Percentiles rank a stretch among this genome's conserved stretches.
These are phyloP conservation scores for Trichoderma lentiforme DNA, from an alignment of 2,329 filamentous ascomycete species.

Conservation along the genomic window DNA sequence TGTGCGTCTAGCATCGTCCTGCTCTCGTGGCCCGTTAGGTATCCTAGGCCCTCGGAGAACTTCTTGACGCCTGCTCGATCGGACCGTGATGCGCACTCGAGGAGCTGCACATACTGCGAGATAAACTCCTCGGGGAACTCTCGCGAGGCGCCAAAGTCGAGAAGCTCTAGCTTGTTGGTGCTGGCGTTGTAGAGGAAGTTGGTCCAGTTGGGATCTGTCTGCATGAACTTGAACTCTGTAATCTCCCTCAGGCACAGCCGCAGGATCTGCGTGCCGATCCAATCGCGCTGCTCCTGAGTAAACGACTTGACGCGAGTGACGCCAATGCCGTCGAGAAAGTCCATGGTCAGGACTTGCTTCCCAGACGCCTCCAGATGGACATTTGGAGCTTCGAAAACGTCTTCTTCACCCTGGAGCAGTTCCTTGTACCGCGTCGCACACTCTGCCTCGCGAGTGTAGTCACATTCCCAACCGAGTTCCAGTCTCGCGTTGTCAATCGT, in stretches of 20 bases:
- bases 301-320: conserved; percentile 78
- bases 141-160: conserved; percentile 92
- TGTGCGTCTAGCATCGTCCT: conserved; percentile 86
- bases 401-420: conserved; percentile 63
- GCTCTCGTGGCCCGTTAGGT: conserved; percentile 88
- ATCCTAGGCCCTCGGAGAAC: conserved; percentile 76
- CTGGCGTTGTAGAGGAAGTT: conserved; percentile 88
- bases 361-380: conserved; percentile 78
- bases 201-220: conserved; percentile 99
- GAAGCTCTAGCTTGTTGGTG: conserved; percentile 73
- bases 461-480: conserved; percentile 95
- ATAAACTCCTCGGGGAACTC: conserved; percentile 83
- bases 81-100: conserved; percentile 72
- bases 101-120: conserved; percentile 70
- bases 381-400: conserved; percentile 74
- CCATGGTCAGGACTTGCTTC: conserved; percentile 85
- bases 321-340: conserved; percentile 80
- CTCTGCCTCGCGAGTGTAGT: conserved; percentile 85
- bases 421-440: conserved; percentile 73
- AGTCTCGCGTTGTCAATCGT: conserved; percentile 92
- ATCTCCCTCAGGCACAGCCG: conserved; percentile 91
- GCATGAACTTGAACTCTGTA: conserved; percentile 94
- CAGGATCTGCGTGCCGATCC: conserved; percentile 92
- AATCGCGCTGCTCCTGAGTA: conserved; percentile 81
- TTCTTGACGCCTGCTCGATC: conserved; percentile 63